Percentiles rank a stretch among this genome's conserved stretches.
Conservation (phyloP, 345 rosid species). For the Clausena lansium region DNA sequence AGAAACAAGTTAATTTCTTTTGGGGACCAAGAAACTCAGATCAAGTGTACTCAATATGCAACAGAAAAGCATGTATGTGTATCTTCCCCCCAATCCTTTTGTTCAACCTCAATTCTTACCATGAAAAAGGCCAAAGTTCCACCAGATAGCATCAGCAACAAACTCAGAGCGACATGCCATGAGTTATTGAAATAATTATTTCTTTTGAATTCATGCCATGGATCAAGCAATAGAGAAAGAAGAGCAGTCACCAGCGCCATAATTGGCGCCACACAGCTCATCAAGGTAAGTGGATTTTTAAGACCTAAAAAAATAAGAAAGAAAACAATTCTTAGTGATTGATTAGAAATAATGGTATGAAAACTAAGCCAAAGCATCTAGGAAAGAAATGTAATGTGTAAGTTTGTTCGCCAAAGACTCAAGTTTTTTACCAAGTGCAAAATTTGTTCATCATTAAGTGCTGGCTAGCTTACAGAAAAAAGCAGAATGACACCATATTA, state of each 20-base stretch:
- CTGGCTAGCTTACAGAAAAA: background rate
- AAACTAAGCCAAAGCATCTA: background rate
- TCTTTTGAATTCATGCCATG: slow-evolving; percentile 76
- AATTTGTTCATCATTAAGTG: background rate
- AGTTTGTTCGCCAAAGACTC: background rate
- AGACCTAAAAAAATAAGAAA: slow-evolving; percentile 54
- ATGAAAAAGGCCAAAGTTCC: slow-evolving; percentile 94
- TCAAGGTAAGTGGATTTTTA: slow-evolving; percentile 84
- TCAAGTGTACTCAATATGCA: slow-evolving; percentile 1
- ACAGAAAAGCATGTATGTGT: slow-evolving; percentile 1
- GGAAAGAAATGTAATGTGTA: background rate
- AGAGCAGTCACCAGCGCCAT: slow-evolving; percentile 83
- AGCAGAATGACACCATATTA: background rate
- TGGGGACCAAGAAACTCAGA: background rate
- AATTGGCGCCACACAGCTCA: slow-evolving; percentile 83
- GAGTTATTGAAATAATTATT: slow-evolving; percentile 80
- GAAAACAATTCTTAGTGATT: slow-evolving; percentile 13
- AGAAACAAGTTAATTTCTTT: slow-evolving; percentile 10
- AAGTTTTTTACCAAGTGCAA: background rate
- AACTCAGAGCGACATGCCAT: slow-evolving; percentile 75
- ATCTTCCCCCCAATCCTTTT: background rate
- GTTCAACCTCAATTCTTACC: slow-evolving; percentile 44
- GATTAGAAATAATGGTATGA: background rate
- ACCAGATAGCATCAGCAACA: slow-evolving; percentile 90
- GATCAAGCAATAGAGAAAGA: slow-evolving; percentile 87